phyloP scores from a whole-genome alignment of 31 red algal genomes.

The Asparagopsis taxiformis region DNA sequence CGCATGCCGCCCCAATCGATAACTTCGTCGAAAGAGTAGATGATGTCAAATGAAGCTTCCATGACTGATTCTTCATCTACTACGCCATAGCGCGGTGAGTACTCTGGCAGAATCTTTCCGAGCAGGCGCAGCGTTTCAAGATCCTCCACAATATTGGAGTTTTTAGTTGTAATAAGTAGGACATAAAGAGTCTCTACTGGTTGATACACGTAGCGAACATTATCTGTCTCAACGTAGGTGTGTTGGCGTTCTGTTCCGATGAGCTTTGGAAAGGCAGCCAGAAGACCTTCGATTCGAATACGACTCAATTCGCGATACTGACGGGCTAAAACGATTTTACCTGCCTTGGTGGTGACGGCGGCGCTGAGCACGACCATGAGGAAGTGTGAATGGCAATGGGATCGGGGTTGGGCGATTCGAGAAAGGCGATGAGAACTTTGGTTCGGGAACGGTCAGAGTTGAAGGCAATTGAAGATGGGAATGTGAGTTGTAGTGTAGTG shows the following conservation, averaged over 20 bases:
- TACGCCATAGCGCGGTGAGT: conserved; percentile 83
- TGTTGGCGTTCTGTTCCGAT: conserved; percentile 85
- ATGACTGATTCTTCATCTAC: conserved; percentile 90
- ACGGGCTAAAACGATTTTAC: conserved; percentile 80
- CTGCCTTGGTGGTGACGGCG: conserved; percentile 80
- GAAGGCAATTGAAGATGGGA: too few species aligned
- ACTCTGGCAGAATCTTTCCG: conserved; percentile 90
- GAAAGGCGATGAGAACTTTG: not conserved
- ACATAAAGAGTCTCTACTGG: conserved; percentile 98
- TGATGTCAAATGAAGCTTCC: conserved; percentile 92
- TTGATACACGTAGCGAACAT: conserved; percentile 97
- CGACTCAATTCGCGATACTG: conserved; percentile 92
- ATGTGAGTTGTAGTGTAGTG: too few species aligned
- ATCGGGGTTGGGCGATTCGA: not conserved
- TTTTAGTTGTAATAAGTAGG: conserved; percentile 94
- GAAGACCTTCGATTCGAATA: conserved; percentile 91
- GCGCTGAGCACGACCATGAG: conserved; percentile 87
- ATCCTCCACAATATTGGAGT: conserved; percentile 97
- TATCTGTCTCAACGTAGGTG: conserved; percentile 95
- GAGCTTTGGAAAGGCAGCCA: conserved; percentile 91
- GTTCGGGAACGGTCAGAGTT: too few species aligned
- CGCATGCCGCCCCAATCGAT: conserved; percentile 96
- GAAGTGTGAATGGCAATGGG: not conserved
- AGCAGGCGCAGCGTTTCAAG: conserved; percentile 96
- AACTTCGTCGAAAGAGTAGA: conserved; percentile 98